These are phyloP conservation scores for Trichoderma cornu-damae DNA, from an alignment of 2,329 filamentous ascomycete species.

Conservation along the genomic window DNA sequence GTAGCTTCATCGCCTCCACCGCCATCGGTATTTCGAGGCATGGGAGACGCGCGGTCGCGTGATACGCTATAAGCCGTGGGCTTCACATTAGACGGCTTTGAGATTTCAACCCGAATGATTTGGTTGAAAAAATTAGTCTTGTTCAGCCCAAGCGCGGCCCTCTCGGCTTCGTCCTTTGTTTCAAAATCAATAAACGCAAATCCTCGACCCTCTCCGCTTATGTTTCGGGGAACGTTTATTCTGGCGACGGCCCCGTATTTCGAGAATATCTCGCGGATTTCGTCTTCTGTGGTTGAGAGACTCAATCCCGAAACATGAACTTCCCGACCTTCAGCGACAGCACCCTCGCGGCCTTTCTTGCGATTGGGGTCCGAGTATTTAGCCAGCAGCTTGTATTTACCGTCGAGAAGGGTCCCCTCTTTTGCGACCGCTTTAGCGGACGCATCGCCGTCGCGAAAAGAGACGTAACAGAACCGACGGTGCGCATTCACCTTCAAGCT, in stretches of 20 bases:
- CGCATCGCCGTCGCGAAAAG: conserved; percentile 67
- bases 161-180: conserved; percentile 61
- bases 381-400: conserved; percentile 62
- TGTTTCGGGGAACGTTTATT: conserved; percentile 64
- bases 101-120: conserved; percentile 61
- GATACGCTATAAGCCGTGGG: conserved; percentile 45
- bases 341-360: conserved; percentile 73
- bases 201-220: conserved; percentile 66
- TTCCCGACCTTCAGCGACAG: conserved; percentile 82
- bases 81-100: conserved; percentile 52
- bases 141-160: conserved; percentile 63
- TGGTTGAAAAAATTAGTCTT: conserved; percentile 64
- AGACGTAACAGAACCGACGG: conserved; percentile 91
- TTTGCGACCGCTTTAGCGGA: conserved; percentile 68
- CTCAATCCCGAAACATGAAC: conserved; percentile 71
- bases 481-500: conserved; percentile 84
- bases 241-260: conserved; percentile 71
- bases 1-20: conserved; percentile 39
- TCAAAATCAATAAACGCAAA: conserved; percentile 76
- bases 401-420: conserved; percentile 64
- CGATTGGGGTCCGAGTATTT: conserved; percentile 79
- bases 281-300: conserved; percentile 56
- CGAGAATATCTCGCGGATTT: conserved; percentile 65
- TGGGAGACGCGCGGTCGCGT: conserved; percentile 29
- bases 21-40: conserved; percentile 34